A percentile compares a stretch with the other conserved stretches of the same genome.
These are phyloP conservation scores for Nasturtium officinale DNA, from an alignment of 345 rosid species.

Conservation along the genomic window DNA sequence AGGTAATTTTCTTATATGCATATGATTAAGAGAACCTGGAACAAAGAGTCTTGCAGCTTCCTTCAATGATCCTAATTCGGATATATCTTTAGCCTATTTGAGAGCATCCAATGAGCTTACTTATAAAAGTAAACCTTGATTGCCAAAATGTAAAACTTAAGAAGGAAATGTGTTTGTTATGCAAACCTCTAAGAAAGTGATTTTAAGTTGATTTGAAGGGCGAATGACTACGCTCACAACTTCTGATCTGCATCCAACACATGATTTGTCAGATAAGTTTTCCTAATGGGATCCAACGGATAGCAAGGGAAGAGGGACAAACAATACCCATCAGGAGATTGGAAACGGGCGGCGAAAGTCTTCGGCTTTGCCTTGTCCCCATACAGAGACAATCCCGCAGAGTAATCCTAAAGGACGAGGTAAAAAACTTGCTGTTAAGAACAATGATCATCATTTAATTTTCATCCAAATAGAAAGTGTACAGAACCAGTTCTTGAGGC, in stretches of 20 bases:
- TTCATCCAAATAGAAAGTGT: neutral
- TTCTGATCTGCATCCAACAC: slow-evolving; percentile 66
- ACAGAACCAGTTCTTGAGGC: neutral
- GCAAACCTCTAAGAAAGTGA: slow-evolving; percentile 92
- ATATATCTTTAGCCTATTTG: slow-evolving; percentile 79
- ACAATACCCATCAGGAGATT: slow-evolving; percentile 79
- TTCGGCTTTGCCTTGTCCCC: slow-evolving; percentile 92
- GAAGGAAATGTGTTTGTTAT: slow-evolving; percentile 12
- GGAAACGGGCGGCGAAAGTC: slow-evolving; percentile 84
- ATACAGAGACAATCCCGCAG: slow-evolving; percentile 78
- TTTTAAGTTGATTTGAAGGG: slow-evolving; percentile 82
- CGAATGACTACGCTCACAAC: slow-evolving; percentile 76
- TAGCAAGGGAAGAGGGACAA: slow-evolving; percentile 13
- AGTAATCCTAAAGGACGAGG: slow-evolving; percentile 60
- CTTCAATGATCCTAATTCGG: slow-evolving; percentile 81
- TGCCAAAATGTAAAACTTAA: slow-evolving; percentile 1
- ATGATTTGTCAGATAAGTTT: slow-evolving; percentile 14
- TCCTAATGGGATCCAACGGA: neutral
- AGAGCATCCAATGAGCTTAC: slow-evolving; percentile 29
- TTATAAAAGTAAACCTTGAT: neutral
- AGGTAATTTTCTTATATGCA: neutral
- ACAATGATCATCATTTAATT: neutral
- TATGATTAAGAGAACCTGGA: slow-evolving; percentile 58
- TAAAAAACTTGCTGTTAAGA: slow-evolving; percentile 23
- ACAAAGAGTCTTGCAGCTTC: slow-evolving; percentile 81